Evolutionary conservation across 306 rosid species (phyloP), one percentile per base, ranked within the genome.

Genomic region (Rosa multiflora): DNA sequence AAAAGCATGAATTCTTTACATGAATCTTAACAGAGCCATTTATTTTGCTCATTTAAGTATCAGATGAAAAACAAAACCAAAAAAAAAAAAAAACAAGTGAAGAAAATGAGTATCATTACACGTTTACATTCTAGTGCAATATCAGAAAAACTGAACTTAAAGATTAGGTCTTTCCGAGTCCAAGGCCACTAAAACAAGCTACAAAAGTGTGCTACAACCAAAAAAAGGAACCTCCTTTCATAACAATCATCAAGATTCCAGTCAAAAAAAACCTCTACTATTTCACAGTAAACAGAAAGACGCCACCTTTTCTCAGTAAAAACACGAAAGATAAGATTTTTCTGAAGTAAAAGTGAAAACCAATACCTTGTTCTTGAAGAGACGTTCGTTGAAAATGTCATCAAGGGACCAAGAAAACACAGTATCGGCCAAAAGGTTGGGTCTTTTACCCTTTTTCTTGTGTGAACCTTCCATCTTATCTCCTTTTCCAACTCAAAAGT

Each of bases 331-430:
- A 55, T 20, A 7, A 21, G 35, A 23, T n/a, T 21, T 58, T 21
- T n/a, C 7, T n/a, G n/a, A 0, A 58, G 64, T 10, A 58, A 21
- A 55, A 55, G 61, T 55, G 61, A 55, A 55, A 55, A 6, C 61
- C 10, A 6, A 26, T 20, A 88, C 92, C 92, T 83, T 43, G 72
- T 69, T 15, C 43, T 47, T 70, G 82, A 77, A 87, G 18, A 88
- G 87, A 35, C 83, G 74, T 35, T 83, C n/a, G 15, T 82, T 76
- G 79, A 79, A 66, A 72, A 88, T 81, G 67, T 88, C 86, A 69
- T 87, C 70, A 21, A 90, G 77, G 37, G 92, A 80, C 93, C 93
- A 91, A 15, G 91, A 84, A 71, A 89, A 75, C 4, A 91, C 47
- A 17, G 39, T 72, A 66, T 87, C 71, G 80, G 76, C 64, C 35